Conservation (phyloP, 805 yeast genomes). For the Gaillardinia entomophila region DNA sequence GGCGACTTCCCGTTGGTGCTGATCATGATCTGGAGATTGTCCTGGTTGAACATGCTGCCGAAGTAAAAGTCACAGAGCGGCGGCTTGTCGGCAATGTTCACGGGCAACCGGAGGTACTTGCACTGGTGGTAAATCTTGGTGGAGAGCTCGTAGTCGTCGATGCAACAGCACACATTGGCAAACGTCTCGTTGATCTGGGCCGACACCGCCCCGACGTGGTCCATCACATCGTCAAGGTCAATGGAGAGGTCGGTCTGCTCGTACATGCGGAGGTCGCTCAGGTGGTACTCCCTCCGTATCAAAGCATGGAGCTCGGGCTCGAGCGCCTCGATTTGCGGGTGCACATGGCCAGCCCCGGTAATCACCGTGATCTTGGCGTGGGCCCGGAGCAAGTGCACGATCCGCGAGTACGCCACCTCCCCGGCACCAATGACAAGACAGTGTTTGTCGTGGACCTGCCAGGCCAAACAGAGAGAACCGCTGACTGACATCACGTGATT, state of each 20-base stretch:
- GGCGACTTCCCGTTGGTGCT: constrained; percentile 83
- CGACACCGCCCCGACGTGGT: constrained; percentile 23
- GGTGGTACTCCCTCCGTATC: constrained; percentile 38
- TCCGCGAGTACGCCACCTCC: constrained; percentile 69
- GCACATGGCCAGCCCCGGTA: constrained; percentile 28
- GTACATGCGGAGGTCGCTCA: constrained; percentile 47
- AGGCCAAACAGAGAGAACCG: constrained; percentile 56
- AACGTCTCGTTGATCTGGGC: constrained; percentile 38
- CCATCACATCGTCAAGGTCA: constrained; percentile 13
- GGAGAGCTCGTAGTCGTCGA: constrained; percentile 63
- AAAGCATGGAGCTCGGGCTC: constrained; percentile 40
- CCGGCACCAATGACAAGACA: constrained; percentile 76
- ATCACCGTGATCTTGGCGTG: constrained; percentile 67
- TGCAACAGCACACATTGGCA: constrained; percentile 66
- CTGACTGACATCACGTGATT: background rate
- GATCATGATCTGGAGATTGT: constrained; percentile 73
- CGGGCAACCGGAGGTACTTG: constrained; percentile 45
- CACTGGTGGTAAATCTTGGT: constrained; percentile 49
- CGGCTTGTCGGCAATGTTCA: constrained; percentile 82
- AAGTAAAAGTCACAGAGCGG: constrained; percentile 81
- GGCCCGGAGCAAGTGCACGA: constrained; percentile 61
- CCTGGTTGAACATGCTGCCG: constrained; percentile 71
- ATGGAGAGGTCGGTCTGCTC: constrained; percentile 18
- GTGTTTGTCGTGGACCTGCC: constrained; percentile 64
- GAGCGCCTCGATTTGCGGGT: constrained; percentile 21